A percentile compares a stretch with the other conserved stretches of the same genome.
phyloP scores from a whole-genome alignment of 192 early-diverging fungal species.

The Backusella macrospora region DNA sequence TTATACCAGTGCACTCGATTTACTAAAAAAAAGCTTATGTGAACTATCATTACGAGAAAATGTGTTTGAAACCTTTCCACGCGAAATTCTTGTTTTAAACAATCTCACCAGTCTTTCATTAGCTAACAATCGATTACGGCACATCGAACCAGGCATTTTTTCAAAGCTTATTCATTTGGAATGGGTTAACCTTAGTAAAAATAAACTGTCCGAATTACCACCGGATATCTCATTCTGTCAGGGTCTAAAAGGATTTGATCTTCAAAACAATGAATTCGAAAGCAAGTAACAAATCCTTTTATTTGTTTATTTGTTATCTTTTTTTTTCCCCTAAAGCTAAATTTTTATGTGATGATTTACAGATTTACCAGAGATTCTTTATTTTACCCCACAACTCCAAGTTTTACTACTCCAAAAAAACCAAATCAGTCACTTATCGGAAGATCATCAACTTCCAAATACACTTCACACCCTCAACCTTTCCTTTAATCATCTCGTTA shows the following conservation, averaged over 20 bases:
- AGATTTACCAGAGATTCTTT: slow-evolving; percentile 43
- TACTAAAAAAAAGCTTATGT: slow-evolving; percentile 32
- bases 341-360: not conserved
- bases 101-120: slow-evolving; percentile 48
- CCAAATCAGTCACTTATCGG: slow-evolving; percentile 33
- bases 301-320: not conserved
- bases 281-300: slow-evolving; percentile 20
- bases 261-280: slow-evolving; percentile 43
- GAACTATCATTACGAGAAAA: slow-evolving; percentile 49
- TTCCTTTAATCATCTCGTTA: slow-evolving; percentile 42
- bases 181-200: slow-evolving; percentile 33
- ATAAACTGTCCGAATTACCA: slow-evolving; percentile 30
- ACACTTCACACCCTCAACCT: slow-evolving; percentile 44
- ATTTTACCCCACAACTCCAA: slow-evolving; percentile 28
- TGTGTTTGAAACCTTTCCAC: slow-evolving; percentile 40
- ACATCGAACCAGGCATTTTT: slow-evolving; percentile 20
- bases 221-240: slow-evolving; percentile 36
- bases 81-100: slow-evolving; percentile 37
- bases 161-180: slow-evolving; percentile 19
- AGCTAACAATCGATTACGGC: slow-evolving; percentile 38
- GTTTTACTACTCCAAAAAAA: slow-evolving; percentile 52
- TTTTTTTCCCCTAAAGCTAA: not conserved
- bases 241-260: slow-evolving; percentile 42
- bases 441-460: slow-evolving; percentile 25
- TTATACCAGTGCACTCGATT: slow-evolving; percentile 27